Base-by-base conservation (phyloP, 1,284 basidiomycete genomes). In the Thecaphora thlaspeos region DNA sequence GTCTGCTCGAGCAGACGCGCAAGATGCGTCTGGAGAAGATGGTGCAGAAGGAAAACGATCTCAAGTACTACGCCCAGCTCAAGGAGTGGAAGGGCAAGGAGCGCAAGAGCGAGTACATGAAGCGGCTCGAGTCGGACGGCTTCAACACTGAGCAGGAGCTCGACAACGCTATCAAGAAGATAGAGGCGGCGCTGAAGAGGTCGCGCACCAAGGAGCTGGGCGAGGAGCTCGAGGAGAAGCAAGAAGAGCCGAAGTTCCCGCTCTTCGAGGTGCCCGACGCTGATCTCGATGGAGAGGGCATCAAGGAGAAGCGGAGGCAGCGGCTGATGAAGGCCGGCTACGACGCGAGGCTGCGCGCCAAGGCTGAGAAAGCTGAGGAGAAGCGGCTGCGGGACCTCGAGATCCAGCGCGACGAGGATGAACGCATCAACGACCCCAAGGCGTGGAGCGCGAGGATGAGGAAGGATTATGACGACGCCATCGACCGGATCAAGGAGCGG, bases 301-400 rank as follows among this genome's bases (percentile, higher is more conserved):
- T 97, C 43, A 96, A 91, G 78, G 95, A 99, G 79, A 99, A 98
- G 81, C 87, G 88, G 70, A 89, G 88, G 68, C 95, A 98, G 79
- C 88, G 87, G 58, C 82, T 98, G 34, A 82, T 95, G 81, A 98
- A 96, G 80, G 91, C 93, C 0, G 91, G 91, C 0, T 93, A 89
- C 79, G 95, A 98, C 53, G 92, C 94, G 0, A 87, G 95, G 12
- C 84, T 87, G 44, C 86, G 91, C 8, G 84, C 86, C 0, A 86
- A 90, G 62, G 87, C 87, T 32, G 94, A 98, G 78, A 97, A 96
- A 43, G 70, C 60, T 68, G 88, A 90, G 70, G 85, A 85, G 23
- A 91, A 71, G 51, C 91, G 78, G 83, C 36, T 68, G 12, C 53
- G 60, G 34, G 49, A 56, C 53, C 84, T 86, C 60, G 87, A 87